Percentiles rank a stretch among this genome's conserved stretches.
phyloP scores from a whole-genome alignment of 371 early-diverging fungal species.

The Lichtheimia ornata region DNA sequence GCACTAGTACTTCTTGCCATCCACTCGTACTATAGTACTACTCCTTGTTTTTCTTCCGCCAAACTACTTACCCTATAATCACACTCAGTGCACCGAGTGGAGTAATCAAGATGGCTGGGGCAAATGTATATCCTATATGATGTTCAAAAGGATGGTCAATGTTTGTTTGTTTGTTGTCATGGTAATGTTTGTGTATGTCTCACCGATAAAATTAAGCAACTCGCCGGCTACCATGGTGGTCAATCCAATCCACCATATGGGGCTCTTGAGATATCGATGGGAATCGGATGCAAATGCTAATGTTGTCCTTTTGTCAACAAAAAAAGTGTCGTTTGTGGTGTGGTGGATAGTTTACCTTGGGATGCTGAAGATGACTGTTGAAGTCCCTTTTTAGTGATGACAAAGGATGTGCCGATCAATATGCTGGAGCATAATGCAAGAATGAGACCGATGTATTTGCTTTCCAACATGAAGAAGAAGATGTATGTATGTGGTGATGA shows the following conservation, averaged over 20 bases:
- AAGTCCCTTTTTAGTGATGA: conserved; percentile 85
- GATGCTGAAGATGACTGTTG: conserved; percentile 15
- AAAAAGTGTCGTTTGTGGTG: background rate
- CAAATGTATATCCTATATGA: conserved; percentile 79
- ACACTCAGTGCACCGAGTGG: conserved; percentile 89
- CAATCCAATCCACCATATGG: conserved; percentile 89
- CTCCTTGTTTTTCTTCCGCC: conserved; percentile 1
- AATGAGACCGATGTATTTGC: conserved; percentile 82
- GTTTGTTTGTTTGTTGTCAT: too few species aligned
- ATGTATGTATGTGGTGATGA: background rate
- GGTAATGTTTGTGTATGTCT: background rate
- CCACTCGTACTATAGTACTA: too few species aligned
- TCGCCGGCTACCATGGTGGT: conserved; percentile 84
- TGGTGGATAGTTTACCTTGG: conserved; percentile 2
- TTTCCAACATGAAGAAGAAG: conserved; percentile 37
- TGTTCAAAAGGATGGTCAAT: too few species aligned
- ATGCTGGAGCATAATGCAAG: conserved; percentile 82
- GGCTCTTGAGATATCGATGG: conserved; percentile 75
- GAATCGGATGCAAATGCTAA: conserved; percentile 52
- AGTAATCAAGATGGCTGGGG: conserved; percentile 91
- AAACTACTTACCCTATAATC: conserved; percentile 71
- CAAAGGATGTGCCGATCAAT: conserved; percentile 81
- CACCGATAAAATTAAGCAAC: conserved; percentile 71
- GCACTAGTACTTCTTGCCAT: too few species aligned
- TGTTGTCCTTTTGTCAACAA: too few species aligned